Conservation (phyloP, 1,284 basidiomycete species). For the Termitomyces sp. region DNA sequence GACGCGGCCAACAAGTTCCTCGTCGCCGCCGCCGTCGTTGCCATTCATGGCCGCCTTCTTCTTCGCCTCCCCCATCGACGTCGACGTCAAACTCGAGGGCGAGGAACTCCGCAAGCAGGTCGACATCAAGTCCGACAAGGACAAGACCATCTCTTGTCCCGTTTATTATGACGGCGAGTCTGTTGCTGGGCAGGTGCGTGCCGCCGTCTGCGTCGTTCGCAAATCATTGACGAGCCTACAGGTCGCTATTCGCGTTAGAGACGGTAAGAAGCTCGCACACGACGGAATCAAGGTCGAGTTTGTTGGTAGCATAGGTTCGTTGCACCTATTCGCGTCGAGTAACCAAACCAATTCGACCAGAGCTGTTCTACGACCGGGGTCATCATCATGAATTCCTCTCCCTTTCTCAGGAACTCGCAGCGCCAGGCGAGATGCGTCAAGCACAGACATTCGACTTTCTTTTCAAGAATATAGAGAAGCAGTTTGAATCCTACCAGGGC, state of each 20-base stretch:
- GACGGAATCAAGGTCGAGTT: conserved; percentile 99
- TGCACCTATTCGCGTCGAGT: neutral
- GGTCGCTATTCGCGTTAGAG: conserved; percentile 85
- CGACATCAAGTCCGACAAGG: conserved; percentile 74
- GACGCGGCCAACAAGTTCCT: neutral
- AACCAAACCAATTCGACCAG: conserved; percentile 35
- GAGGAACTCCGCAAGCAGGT: conserved; percentile 84
- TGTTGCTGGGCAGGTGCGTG: conserved; percentile 77
- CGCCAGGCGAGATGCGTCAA: conserved; percentile 91
- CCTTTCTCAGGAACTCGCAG: conserved; percentile 89
- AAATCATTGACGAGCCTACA: conserved; percentile 26
- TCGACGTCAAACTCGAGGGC: conserved; percentile 84
- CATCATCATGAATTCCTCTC: conserved; percentile 99
- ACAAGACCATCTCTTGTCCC: conserved; percentile 78
- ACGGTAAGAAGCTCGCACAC: conserved; percentile 93
- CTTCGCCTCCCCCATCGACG: conserved; percentile 87
- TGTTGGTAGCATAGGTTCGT: conserved; percentile 89
- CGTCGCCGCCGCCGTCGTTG: neutral
- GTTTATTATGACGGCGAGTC: conserved; percentile 96
- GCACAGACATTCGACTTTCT: conserved; percentile 94
- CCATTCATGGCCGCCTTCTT: conserved; percentile 80
- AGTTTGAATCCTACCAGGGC: conserved; percentile 96
- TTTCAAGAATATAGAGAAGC: conserved; percentile 99
- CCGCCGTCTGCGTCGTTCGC: neutral
- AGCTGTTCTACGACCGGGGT: conserved; percentile 94